Percentiles rank a stretch among this genome's conserved stretches.
Evolutionary conservation across 192 early-diverging fungal genomes (phyloP).

Genomic region (Coemansia sp.): DNA sequence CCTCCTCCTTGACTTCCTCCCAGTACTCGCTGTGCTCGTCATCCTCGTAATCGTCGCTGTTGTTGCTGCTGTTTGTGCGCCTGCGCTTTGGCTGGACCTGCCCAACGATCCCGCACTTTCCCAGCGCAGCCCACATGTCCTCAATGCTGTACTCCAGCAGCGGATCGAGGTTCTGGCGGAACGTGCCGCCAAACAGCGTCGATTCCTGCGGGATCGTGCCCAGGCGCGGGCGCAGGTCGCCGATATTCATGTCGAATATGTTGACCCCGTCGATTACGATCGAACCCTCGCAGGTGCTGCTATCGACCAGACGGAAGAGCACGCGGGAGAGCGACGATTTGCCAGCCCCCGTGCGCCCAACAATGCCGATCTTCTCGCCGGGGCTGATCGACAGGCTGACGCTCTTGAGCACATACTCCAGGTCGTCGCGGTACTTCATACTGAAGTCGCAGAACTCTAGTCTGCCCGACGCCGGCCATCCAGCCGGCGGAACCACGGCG

Average conservation of each 20-base stretch:
- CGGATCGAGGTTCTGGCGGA: constrained; percentile 83
- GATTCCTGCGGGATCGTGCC: constrained; percentile 74
- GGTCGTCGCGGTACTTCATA: constrained; percentile 58
- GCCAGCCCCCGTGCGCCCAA: constrained; percentile 74
- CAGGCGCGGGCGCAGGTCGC: constrained; percentile 57
- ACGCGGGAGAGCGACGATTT: constrained; percentile 73
- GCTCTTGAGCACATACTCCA: constrained; percentile 39
- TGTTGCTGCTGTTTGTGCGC: not conserved
- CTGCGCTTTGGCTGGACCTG: constrained; percentile 5
- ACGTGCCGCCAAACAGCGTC: constrained; percentile 65
- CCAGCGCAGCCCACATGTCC: constrained; percentile 69
- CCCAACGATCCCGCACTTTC: constrained; percentile 17
- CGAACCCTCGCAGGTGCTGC: constrained; percentile 40
- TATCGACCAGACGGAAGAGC: constrained; percentile 71
- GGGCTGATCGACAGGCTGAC: constrained; percentile 31
- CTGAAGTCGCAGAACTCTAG: constrained; percentile 61
- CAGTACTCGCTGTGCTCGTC: constrained; percentile 32
- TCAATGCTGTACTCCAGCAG: constrained; percentile 66
- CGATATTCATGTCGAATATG: constrained; percentile 60
- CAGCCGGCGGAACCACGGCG: constrained; percentile 53
- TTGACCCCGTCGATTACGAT: constrained; percentile 75
- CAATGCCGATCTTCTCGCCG: constrained; percentile 64
- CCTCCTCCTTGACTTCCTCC: constrained; percentile 60
- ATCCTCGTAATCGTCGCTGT: constrained; percentile 13
- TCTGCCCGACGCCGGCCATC: constrained; percentile 66